Base-by-base conservation (phyloP, 768 basidiomycete species). In the Termitomyces sp. region DNA sequence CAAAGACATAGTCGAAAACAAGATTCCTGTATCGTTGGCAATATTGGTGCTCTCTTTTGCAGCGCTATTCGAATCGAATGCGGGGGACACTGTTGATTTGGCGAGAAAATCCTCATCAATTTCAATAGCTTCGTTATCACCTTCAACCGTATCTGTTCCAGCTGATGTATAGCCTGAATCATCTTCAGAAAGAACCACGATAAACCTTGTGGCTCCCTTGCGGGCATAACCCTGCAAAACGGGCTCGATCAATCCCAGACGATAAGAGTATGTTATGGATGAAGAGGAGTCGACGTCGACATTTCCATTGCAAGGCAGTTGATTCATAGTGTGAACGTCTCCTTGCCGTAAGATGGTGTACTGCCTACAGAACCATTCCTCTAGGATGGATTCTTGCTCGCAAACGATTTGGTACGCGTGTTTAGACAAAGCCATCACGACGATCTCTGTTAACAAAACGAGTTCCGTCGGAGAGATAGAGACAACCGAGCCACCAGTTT, bases 51-150 rank as follows among this genome's bases (percentile, higher is more conserved):
- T 49, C 38, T 55, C 61, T 48, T 58, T 55, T 51, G 47, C 38
- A 56, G 55, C 58, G 58, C 52, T 28, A 64, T 33, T 68, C 64
- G 44, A 55, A 58, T 49, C 63, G 64, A 60, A 59, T 56, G 64
- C 68, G 55, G 63, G 64, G 46, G 71, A 63, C 16, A 81, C 61
- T 16, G 83, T 65, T 35, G 84, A 76, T 60, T 75, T 80, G 8
- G 83, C 86, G 26, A 92, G 77, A 70, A 93, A 93, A 18, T 72
- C 79, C 66, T 91, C 86, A 64, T 82, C 82, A 55, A 93, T 93
- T 70, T 91, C 90, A 50, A 91, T 69, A 18, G 63, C 67, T 35
- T 86, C 84, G 35, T 72, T 70, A 47, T 62, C 66, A 26, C 63
- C 49, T 41, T 68, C 68, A 18, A 51, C 7, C 43, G 61, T 50